Conservation (phyloP, 306 rosid species). For the Acacia crassicarpa region DNA sequence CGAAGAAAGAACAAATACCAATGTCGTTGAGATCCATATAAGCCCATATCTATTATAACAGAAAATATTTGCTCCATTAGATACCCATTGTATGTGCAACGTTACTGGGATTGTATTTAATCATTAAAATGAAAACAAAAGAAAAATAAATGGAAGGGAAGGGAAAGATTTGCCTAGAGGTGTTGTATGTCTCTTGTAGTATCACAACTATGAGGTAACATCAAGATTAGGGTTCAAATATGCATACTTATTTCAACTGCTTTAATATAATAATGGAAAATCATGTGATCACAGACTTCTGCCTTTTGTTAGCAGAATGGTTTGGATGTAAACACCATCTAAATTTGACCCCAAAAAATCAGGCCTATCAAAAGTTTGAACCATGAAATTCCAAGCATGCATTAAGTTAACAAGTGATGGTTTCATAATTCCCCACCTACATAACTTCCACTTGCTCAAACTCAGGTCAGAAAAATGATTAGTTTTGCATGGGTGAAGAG, state of each 20-base stretch:
- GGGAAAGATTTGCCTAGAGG: background rate
- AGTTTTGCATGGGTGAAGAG: background rate
- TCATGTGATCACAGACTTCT: background rate
- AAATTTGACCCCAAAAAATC: background rate
- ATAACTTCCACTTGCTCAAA: slow-evolving; percentile 24
- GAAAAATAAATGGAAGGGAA: slow-evolving; percentile 2
- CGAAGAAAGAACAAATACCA: slow-evolving; percentile 84
- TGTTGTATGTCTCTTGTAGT: background rate
- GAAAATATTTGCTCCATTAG: slow-evolving; percentile 18
- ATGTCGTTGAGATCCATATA: slow-evolving; percentile 90
- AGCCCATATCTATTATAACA: slow-evolving; percentile 71
- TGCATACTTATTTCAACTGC: background rate
- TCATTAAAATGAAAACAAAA: background rate
- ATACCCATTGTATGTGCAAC: slow-evolving; percentile 24
- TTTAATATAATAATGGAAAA: background rate
- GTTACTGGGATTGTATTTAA: background rate
- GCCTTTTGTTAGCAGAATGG: slow-evolving; percentile 5
- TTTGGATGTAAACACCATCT: background rate
- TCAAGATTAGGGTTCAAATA: background rate
- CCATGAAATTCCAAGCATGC: background rate
- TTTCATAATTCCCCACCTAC: background rate
- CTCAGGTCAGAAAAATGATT: background rate
- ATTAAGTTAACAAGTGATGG: background rate
- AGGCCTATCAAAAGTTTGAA: background rate
- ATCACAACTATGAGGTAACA: background rate